phyloP scores from a whole-genome alignment of 2,329 filamentous ascomycete genomes.

The Emergomyces africanus region DNA sequence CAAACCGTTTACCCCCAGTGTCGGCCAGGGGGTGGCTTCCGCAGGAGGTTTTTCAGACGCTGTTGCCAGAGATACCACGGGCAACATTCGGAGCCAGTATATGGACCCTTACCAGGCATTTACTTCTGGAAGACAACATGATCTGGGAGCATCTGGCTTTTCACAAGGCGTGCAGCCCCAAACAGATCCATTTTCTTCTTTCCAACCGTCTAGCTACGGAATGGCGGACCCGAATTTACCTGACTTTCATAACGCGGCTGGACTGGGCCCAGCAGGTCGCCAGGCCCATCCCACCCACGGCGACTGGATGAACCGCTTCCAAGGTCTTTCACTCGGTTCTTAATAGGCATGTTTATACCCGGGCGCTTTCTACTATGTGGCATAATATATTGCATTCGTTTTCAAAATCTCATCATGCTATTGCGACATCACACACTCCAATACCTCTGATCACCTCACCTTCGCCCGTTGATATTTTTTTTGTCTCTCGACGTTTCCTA shows the following conservation, averaged over 20 bases:
- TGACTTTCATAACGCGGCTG: conserved; percentile 23
- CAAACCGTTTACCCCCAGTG: conserved; percentile 15
- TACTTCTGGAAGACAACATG: conserved; percentile 18
- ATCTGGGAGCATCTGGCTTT: conserved; percentile 19
- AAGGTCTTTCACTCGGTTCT: conserved; percentile 59
- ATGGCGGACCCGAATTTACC: conserved; percentile 25
- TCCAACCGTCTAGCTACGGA: conserved; percentile 20
- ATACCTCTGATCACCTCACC: neutral
- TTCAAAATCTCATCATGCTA: neutral
- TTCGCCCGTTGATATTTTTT: neutral
- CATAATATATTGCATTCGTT: neutral
- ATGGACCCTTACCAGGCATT: conserved; percentile 27
- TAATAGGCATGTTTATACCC: conserved; percentile 9
- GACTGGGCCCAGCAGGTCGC: conserved; percentile 15
- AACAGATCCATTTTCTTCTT: conserved; percentile 26
- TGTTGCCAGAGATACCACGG: conserved; percentile 16
- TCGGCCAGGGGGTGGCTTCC: conserved; percentile 8
- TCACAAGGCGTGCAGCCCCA: conserved; percentile 14
- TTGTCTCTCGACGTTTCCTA: neutral
- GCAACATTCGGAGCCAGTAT: conserved; percentile 22
- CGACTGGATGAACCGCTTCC: conserved; percentile 54
- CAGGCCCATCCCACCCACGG: conserved; percentile 25
- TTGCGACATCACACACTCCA: neutral
- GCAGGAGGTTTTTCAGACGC: conserved; percentile 10
- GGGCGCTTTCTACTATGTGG: neutral